Percentiles rank a stretch among this genome's conserved stretches.
phyloP scores from a whole-genome alignment of 768 basidiomycete genomes.

The Amanita inopinata region DNA sequence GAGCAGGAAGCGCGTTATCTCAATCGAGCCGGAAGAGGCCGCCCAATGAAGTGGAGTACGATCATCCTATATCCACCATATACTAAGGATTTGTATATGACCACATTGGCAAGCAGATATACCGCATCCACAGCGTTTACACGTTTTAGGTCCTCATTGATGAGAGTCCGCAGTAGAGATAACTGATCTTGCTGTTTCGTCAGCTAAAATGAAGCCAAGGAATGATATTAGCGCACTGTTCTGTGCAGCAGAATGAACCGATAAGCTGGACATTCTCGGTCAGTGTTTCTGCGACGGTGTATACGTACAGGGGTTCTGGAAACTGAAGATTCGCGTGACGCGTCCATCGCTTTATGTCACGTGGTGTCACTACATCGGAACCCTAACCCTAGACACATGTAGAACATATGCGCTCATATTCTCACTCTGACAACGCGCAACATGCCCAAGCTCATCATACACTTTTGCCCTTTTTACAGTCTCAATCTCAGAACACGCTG shows the following conservation, averaged over 20 bases:
- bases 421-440: conserved; percentile 18
- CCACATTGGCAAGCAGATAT: conserved; percentile 12
- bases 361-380: conserved; percentile 10
- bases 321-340: too few species aligned
- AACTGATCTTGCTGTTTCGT: conserved; percentile 44
- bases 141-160: conserved; percentile 50
- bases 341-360: conserved; percentile 13
- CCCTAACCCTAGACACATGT: conserved; percentile 2
- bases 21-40: conserved; percentile 60
- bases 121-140: conserved; percentile 60
- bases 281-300: background rate
- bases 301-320: too few species aligned
- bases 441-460: conserved; percentile 40
- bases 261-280: conserved; percentile 31
- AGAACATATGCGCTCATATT: conserved; percentile 19
- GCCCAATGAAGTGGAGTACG: conserved; percentile 85
- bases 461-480: conserved; percentile 69
- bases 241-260: conserved; percentile 59
- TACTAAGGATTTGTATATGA: conserved; percentile 5
- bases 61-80: conserved; percentile 42
- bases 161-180: conserved; percentile 55
- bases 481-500: conserved; percentile 69
- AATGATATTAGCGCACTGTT: conserved; percentile 35
- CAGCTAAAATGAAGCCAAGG: conserved; percentile 7
- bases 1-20: conserved; percentile 58